Evolutionary conservation across 768 basidiomycete species (phyloP).

Genomic region (Pisolithus orientalis): DNA sequence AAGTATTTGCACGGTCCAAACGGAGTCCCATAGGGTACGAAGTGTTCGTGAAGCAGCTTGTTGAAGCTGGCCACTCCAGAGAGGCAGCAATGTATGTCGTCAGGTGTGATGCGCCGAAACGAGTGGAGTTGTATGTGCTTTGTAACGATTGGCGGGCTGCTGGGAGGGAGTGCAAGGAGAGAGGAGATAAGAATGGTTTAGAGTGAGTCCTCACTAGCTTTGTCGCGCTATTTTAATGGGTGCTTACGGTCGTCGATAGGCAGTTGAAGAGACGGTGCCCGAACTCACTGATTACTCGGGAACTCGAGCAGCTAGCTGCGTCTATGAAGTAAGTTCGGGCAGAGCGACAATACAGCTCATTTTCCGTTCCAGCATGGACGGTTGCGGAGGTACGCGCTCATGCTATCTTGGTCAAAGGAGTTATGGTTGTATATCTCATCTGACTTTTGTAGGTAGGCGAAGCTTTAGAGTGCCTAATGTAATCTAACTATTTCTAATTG

Average conservation of each 20-base stretch:
- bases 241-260: conserved; percentile 33
- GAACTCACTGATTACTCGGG: conserved; percentile 73
- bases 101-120: conserved; percentile 76
- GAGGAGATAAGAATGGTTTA: conserved; percentile 76
- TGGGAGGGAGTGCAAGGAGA: conserved; percentile 84
- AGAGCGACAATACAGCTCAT: too few relatives aligned
- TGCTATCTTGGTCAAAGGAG: too few relatives aligned
- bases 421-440: too few relatives aligned
- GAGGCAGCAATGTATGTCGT: conserved; percentile 77
- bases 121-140: conserved; percentile 82
- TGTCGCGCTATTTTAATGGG: neutral
- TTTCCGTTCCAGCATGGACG: too few relatives aligned
- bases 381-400: too few relatives aligned
- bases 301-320: conserved; percentile 59
- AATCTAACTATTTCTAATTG: too few relatives aligned
- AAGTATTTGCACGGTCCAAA: conserved; percentile 79
- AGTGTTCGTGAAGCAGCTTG: conserved; percentile 75
- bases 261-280: conserved; percentile 69
- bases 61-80: conserved; percentile 63
- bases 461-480: too few relatives aligned
- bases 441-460: too few relatives aligned
- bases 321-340: conserved; percentile 53
- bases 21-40: conserved; percentile 96
- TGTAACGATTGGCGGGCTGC: conserved; percentile 90
- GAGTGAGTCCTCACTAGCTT: conserved; percentile 54